These are phyloP conservation scores for Micractinium conductrix DNA, from an alignment of 139 green algal species.

Conservation along the genomic window DNA sequence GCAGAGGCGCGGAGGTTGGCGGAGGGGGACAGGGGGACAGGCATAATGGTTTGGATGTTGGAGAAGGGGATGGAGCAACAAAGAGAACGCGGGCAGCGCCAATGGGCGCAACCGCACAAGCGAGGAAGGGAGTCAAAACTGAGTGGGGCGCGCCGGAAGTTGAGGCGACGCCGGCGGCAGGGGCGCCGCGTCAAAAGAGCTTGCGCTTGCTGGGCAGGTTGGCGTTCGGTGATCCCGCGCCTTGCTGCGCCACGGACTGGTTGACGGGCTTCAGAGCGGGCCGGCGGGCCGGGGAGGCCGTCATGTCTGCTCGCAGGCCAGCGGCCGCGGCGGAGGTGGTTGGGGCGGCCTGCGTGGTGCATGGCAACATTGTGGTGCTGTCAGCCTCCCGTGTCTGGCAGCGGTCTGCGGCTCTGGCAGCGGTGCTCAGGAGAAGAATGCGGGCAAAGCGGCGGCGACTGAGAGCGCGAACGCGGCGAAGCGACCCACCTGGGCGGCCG, in stretches of 20 bases:
- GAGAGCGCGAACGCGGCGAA: too few relatives aligned
- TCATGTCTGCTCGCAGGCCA: neutral
- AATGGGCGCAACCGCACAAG: neutral
- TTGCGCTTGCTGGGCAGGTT: neutral
- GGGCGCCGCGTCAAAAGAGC: neutral
- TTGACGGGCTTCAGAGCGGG: neutral
- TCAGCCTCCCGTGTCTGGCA: too few relatives aligned
- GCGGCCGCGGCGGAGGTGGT: neutral
- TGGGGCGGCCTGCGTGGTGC: neutral
- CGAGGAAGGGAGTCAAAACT: neutral
- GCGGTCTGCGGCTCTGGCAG: too few relatives aligned
- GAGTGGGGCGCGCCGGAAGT: neutral
- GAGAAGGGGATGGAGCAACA: neutral
- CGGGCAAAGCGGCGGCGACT: too few relatives aligned
- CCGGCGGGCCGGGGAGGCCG: neutral
- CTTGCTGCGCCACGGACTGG: neutral
- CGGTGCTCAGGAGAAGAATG: too few relatives aligned
- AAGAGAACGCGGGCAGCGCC: too few relatives aligned
- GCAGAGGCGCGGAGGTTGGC: neutral
- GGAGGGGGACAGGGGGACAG: too few relatives aligned
- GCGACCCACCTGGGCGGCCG: too few relatives aligned
- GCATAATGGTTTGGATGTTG: neutral
- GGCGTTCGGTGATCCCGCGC: neutral
- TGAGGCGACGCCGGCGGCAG: neutral
- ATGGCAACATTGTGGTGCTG: neutral